Evolutionary conservation across 1,284 basidiomycete species (phyloP).

Genomic region (Entoloma clypeatum): DNA sequence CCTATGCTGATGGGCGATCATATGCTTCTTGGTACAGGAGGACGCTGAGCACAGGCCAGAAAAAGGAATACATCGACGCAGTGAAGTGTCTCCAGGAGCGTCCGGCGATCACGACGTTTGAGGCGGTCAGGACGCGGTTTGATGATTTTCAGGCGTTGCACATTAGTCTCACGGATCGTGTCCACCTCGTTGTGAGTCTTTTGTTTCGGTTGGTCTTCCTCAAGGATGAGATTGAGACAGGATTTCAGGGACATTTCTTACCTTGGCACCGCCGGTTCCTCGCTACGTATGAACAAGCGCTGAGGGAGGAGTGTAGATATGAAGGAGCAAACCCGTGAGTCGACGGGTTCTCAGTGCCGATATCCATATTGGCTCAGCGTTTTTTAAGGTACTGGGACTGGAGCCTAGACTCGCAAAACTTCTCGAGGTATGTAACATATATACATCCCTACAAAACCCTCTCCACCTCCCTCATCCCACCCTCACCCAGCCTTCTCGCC

Average conservation of each 20-base stretch:
- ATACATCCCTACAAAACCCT: no score
- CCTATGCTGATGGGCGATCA: no score
- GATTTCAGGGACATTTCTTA: conserved; percentile 33
- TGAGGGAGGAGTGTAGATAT: conserved; percentile 34
- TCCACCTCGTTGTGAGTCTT: conserved; percentile 20
- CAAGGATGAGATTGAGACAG: not conserved
- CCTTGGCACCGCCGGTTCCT: conserved; percentile 35
- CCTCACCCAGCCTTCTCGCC: conserved; percentile 19
- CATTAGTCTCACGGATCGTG: conserved; percentile 14
- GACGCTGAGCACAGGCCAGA: conserved; percentile 1
- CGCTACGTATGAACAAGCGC: conserved; percentile 27
- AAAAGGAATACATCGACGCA: conserved; percentile 16
- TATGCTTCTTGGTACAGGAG: no score
- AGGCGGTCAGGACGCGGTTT: conserved; percentile 16
- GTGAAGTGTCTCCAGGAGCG: conserved; percentile 18
- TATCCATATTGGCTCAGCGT: not conserved
- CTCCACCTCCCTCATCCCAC: conserved; percentile 1
- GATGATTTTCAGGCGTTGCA: conserved; percentile 24
- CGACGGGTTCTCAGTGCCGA: not conserved
- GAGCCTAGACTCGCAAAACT: conserved; percentile 30
- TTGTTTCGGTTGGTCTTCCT: not conserved
- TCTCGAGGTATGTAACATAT: conserved; percentile 14
- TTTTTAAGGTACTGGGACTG: conserved; percentile 39
- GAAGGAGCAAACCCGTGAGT: conserved; percentile 31
- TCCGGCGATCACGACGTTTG: conserved; percentile 6